Evolutionary conservation across 2,329 filamentous ascomycete species (phyloP).

Genomic region (Fusarium setosum): DNA sequence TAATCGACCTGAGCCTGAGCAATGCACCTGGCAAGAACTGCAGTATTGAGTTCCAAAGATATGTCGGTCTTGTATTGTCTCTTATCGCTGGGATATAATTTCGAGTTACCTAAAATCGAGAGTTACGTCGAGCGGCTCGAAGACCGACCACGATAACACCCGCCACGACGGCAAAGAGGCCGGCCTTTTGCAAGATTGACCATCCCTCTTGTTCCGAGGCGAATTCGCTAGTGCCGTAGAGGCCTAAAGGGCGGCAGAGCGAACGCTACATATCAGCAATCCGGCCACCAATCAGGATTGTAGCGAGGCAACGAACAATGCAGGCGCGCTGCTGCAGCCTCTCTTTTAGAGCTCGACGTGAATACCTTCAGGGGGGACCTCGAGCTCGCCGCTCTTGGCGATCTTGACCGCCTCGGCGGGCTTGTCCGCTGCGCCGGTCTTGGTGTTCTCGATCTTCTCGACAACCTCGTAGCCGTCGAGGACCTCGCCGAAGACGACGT

Average conservation of each 20-base stretch:
- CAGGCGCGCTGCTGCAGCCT: constrained; percentile 42
- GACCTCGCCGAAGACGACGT: constrained; percentile 91
- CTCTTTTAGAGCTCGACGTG: constrained; percentile 87
- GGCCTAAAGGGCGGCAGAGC: constrained; percentile 28
- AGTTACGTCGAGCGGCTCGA: constrained; percentile 34
- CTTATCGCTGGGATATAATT: constrained; percentile 5
- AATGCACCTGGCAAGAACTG: not conserved
- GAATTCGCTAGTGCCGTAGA: constrained; percentile 40
- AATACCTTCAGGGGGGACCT: constrained; percentile 91
- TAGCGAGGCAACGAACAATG: constrained; percentile 38
- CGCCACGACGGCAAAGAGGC: constrained; percentile 34
- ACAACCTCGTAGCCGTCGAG: constrained; percentile 87
- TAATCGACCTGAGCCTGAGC: not conserved
- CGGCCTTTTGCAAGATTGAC: constrained; percentile 38
- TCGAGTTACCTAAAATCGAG: constrained; percentile 28
- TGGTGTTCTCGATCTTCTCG: constrained; percentile 79
- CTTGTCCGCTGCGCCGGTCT: constrained; percentile 74
- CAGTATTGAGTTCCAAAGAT: not conserved
- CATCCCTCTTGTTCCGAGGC: constrained; percentile 33
- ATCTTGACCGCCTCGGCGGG: constrained; percentile 79
- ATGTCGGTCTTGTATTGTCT: constrained; percentile 26
- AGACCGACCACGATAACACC: constrained; percentile 36
- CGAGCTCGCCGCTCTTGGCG: constrained; percentile 84
- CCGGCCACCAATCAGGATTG: constrained; percentile 25
- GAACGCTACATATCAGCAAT: constrained; percentile 50